Evolutionary conservation across 2,329 filamentous ascomycete species (phyloP), one percentile per base, ranked within the genome.

Genomic region (Waltergamsia citrina): DNA sequence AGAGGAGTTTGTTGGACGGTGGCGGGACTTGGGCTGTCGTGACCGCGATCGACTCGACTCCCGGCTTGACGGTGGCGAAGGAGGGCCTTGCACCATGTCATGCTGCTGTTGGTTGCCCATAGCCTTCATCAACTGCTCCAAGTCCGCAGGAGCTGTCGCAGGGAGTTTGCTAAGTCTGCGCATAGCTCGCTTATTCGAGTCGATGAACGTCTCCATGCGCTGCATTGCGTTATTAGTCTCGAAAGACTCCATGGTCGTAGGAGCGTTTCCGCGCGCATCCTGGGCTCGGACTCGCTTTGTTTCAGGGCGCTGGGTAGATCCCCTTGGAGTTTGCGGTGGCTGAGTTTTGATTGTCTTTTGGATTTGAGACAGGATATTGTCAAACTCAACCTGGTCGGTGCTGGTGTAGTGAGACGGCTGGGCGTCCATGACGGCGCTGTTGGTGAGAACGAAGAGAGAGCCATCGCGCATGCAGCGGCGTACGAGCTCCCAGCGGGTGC

Each of bases 401-500:
- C 59, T 55, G 21, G n/a, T 14, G 34, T 14, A 26, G 21, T 12
- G 25, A 15, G 18, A 21, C 10, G 16, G 20, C 12, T 22, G 14
- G 5, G 16, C 28, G 8, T 28, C 29, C 16, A 37, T 17, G 14
- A 20, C 38, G 1, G 57, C 48, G 7, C 51, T 52, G 28, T 60
- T 56, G 0, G 67, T 53, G 14, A 72, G 52, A 2, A 71, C 50
- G 42, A 73, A 73, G 39, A 74, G 63, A 1, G 61, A 68, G 1
- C 69, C 67, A 31, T 74, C 67, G 5, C 54, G 53, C 11, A 73
- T 57, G 27, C 60, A 63, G 21, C 62, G 56, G 1, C 62, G 57
- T 6, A 74, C 53, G 3, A 71, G 58, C 14, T 64, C 59, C 69
- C 70, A 74, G 5, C 69, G 52, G 0, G 67, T 63, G 5, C 69